Percentiles rank a stretch among this genome's conserved stretches.
These are phyloP conservation scores for Botrytis byssoidea DNA, from an alignment of 2,329 filamentous ascomycete genomes.

Conservation along the genomic window DNA sequence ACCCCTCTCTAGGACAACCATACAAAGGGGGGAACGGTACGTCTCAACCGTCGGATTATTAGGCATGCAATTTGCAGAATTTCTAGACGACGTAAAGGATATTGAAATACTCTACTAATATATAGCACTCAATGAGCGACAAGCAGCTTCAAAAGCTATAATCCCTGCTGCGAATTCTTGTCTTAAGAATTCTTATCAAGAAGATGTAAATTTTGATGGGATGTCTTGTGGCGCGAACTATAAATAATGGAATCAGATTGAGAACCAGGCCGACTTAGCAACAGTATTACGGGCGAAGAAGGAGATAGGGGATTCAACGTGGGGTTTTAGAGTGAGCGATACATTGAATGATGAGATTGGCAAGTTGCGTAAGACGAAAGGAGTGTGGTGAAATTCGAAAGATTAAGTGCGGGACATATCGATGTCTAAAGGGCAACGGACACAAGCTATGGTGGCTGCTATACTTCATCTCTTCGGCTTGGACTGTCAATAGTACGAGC, in stretches of 20 bases:
- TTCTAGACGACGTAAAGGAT: background rate
- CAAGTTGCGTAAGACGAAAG: background rate
- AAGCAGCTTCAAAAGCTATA: background rate
- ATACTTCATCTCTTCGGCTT: background rate
- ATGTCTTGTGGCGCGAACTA: background rate
- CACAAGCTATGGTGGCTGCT: background rate
- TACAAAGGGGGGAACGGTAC: background rate
- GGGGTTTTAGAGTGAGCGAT: background rate
- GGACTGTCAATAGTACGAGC: background rate
- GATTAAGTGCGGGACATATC: background rate
- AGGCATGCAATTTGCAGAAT: background rate
- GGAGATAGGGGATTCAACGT: background rate
- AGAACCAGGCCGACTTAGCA: background rate
- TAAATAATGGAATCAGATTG: background rate
- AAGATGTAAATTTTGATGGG: background rate
- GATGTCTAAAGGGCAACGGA: background rate
- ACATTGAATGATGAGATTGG: background rate
- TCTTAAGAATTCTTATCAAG: no score
- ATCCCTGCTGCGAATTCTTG: rapidly evolving
- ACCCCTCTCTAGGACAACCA: background rate
- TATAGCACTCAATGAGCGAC: background rate
- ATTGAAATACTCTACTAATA: background rate
- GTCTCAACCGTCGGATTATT: background rate
- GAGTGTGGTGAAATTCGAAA: background rate
- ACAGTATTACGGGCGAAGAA: background rate